Conservation (phyloP, 192 early-diverging fungal species). For the Glomus cerebriforme region DNA sequence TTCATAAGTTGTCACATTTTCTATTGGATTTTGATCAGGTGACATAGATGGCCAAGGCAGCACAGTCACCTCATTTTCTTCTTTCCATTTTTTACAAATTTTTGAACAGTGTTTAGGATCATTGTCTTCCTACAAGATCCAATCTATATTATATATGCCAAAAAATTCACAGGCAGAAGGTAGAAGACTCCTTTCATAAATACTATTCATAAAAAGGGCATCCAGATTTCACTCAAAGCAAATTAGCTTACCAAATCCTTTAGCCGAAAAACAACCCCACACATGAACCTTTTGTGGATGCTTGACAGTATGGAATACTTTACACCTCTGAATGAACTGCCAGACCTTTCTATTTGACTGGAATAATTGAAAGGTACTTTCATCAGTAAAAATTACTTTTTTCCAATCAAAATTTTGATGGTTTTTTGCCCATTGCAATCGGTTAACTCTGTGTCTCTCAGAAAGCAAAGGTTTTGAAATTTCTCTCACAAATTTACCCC, state of each 20-base stretch:
- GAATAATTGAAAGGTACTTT: not conserved
- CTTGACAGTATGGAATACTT: not conserved
- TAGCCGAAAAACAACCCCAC: not conserved
- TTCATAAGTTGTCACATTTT: constrained; percentile 10
- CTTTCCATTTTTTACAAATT: not conserved
- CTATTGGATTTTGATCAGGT: constrained; percentile 12
- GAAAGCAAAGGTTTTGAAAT: constrained; percentile 4
- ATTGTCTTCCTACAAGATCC: not conserved
- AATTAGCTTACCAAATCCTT: not conserved
- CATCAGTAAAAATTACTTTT: not conserved
- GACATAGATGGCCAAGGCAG: constrained; percentile 12
- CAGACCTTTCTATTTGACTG: not conserved
- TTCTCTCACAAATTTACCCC: not conserved
- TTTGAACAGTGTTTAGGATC: not conserved
- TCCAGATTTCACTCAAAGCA: not conserved
- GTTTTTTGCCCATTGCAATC: not conserved
- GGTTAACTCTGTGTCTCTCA: not conserved
- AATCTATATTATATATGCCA: no score
- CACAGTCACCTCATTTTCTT: not conserved
- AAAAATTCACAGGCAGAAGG: no score
- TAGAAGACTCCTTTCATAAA: no score
- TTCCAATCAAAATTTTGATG: not conserved
- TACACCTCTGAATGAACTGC: not conserved
- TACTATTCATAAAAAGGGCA: no score
- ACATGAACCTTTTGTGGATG: constrained; percentile 18